Conservation (phyloP, 2,329 filamentous ascomycete genomes). For the Colletotrichum sojae region DNA sequence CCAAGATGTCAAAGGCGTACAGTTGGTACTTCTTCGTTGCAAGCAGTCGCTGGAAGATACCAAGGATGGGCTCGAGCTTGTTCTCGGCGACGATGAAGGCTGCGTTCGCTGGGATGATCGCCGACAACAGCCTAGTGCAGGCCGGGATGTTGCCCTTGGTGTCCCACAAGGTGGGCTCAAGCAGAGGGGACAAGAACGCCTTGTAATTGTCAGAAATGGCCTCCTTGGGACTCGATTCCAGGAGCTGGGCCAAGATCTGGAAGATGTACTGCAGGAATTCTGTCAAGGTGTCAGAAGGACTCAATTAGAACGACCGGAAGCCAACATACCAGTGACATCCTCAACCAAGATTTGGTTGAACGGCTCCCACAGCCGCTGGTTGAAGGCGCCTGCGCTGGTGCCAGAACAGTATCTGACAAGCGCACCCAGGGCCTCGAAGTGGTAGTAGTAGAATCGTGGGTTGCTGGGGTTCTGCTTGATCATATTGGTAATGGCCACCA, state of each 20-base stretch:
- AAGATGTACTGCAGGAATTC: constrained; percentile 98
- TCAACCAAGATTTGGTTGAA: constrained; percentile 85
- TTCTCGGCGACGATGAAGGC: constrained; percentile 81
- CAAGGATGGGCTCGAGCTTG: constrained; percentile 89
- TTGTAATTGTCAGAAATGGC: constrained; percentile 86
- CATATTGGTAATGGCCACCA: constrained; percentile 90
- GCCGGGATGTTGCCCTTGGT: constrained; percentile 93
- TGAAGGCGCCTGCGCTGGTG: constrained; percentile 79
- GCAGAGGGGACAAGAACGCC: constrained; percentile 81
- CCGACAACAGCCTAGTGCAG: constrained; percentile 85
- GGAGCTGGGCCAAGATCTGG: constrained; percentile 91
- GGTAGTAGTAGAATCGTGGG: constrained; percentile 97
- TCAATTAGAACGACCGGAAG: too few species aligned
- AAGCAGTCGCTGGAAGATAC: constrained; percentile 94
- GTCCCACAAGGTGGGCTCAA: constrained; percentile 90
- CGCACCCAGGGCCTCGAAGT: constrained; percentile 94
- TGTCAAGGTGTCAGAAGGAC: constrained; percentile 54
- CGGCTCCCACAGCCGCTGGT: constrained; percentile 84
- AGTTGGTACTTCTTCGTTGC: constrained; percentile 86
- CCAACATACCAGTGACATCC: constrained; percentile 78
- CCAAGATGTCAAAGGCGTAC: constrained; percentile 91
- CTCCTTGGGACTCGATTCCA: constrained; percentile 87
- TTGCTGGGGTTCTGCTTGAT: constrained; percentile 98
- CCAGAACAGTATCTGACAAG: constrained; percentile 82
- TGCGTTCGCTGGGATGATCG: constrained; percentile 84